Evolutionary conservation across 2,329 filamentous ascomycete genomes (phyloP).

Genomic region (Herpomyces periplanetae): DNA sequence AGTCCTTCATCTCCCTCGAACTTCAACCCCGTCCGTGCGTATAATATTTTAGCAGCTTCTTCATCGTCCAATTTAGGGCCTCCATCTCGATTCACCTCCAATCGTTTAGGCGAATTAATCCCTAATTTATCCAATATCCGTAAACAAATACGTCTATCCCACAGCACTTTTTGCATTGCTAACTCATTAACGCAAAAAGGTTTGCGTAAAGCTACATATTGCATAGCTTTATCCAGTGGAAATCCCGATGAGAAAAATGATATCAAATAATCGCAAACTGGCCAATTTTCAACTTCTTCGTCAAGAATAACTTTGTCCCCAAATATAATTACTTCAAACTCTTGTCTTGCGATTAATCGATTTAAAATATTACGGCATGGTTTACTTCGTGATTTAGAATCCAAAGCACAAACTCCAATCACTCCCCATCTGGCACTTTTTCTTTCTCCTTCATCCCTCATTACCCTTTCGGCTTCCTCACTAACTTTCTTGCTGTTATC

Average conservation of each 20-base stretch:
- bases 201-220: slow-evolving; percentile 64
- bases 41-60: slow-evolving; percentile 40
- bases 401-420: slow-evolving; percentile 77
- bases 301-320: slow-evolving; percentile 95
- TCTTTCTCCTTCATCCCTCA: no score
- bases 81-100: slow-evolving; percentile 76
- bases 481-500: no score
- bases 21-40: slow-evolving; percentile 34
- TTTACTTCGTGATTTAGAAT: slow-evolving; percentile 83
- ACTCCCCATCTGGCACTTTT: no score
- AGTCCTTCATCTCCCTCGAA: slow-evolving; percentile 29
- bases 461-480: no score
- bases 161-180: slow-evolving; percentile 81
- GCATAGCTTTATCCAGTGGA: slow-evolving; percentile 77
- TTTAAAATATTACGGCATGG: slow-evolving; percentile 87
- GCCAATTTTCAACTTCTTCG: slow-evolving; percentile 16
- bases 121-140: slow-evolving; percentile 54
- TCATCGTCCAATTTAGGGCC: slow-evolving; percentile 38
- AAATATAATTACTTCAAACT: slow-evolving; percentile 91
- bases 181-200: slow-evolving; percentile 93
- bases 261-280: slow-evolving; percentile 38
- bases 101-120: slow-evolving; percentile 48
- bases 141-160: slow-evolving; percentile 70
- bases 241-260: slow-evolving; percentile 97
- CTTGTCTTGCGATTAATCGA: slow-evolving; percentile 46